A percentile compares a stretch with the other conserved stretches of the same genome.
phyloP scores from a whole-genome alignment of 2,329 filamentous ascomycete species.

The Rhynchosporium secalis region DNA sequence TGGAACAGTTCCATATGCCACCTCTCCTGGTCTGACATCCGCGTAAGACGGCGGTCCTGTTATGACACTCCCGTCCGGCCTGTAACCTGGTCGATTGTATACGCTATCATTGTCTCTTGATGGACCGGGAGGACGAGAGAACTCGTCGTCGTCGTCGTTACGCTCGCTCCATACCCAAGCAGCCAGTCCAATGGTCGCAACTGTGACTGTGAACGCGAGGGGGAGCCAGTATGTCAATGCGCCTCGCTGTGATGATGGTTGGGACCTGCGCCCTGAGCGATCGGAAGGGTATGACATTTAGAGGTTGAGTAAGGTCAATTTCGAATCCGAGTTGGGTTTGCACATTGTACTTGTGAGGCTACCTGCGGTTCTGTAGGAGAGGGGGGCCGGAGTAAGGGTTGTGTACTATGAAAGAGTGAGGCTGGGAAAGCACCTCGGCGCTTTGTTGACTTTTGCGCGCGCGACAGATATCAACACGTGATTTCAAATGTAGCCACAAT shows the following conservation, averaged over 20 bases:
- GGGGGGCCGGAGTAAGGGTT: conserved; percentile 18
- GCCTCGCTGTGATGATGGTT: conserved; percentile 56
- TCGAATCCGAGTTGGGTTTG: conserved; percentile 22
- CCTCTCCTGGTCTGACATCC: conserved; percentile 43
- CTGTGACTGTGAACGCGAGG: conserved; percentile 79
- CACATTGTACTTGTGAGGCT: conserved; percentile 29
- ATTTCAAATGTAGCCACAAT: conserved; percentile 9
- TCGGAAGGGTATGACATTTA: conserved; percentile 66
- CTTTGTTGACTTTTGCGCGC: conserved; percentile 25
- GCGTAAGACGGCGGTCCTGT: conserved; percentile 44
- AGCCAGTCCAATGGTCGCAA: conserved; percentile 81
- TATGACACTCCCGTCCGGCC: conserved; percentile 37
- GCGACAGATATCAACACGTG: conserved; percentile 25
- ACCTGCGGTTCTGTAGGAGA: conserved; percentile 17
- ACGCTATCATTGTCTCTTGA: conserved; percentile 46
- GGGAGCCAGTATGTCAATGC: conserved; percentile 86
- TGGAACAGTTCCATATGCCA: conserved; percentile 45
- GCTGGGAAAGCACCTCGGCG: conserved; percentile 26
- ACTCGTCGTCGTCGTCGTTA: conserved; percentile 58
- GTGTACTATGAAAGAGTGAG: conserved; percentile 29
- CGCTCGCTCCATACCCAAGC: conserved; percentile 96
- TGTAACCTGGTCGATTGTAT: conserved; percentile 37
- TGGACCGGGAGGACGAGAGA: conserved; percentile 52
- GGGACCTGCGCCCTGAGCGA: conserved; percentile 36
- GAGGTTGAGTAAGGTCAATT: conserved; percentile 19